Evolutionary conservation across 768 basidiomycete species (phyloP), one percentile per base, ranked within the genome.

Genomic region (Psilocybe cyanescens): DNA sequence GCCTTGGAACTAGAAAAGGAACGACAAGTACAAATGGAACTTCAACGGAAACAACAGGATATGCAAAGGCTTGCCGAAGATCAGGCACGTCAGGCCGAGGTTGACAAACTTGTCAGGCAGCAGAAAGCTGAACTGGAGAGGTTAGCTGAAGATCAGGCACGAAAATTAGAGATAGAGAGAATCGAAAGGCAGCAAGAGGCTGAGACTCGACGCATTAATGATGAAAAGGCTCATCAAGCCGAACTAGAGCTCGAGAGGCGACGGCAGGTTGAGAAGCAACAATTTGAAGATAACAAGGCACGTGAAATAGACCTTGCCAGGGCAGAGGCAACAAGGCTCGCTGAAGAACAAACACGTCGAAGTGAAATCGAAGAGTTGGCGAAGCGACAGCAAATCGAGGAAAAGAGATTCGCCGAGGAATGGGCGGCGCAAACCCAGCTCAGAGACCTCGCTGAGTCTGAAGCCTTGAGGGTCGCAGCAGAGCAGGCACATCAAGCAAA

Each of bases 1-100:
- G 68, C 66, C 28, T 44, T 60, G n/a, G 64, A 71, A 44, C 33
- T 68, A 59, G 67, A 69, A 11, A 63, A 68, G 53, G 62, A 64
- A 39, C 68, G 73, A 44, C 65, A 61, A 31, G 48, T 45, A 31
- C 61, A 72, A 62, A 65, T 72, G 57, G 66, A 70, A 52, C 69
- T 71, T 58, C 63, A 68, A 12, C 55, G 63, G 46, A 66, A 64
- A 47, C 65, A 70, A 29, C 66, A 67, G 41, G 70, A 71, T 30
- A 62, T 68, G 47, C 67, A 71, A 46, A 55, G 56, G 19, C 60
- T 64, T 14, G 68, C 67, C 14, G 67, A 72, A 41, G 68, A 71
- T 55, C 69, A 70, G 24, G 67, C 62, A 46, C 41, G 59, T 30
- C 68, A 68, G 54, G 70, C 56, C 16, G 70, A 74, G 37, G 30